phyloP scores from a whole-genome alignment of 2,329 filamentous ascomycete species.

The Byssoonygena ceratinophila region DNA sequence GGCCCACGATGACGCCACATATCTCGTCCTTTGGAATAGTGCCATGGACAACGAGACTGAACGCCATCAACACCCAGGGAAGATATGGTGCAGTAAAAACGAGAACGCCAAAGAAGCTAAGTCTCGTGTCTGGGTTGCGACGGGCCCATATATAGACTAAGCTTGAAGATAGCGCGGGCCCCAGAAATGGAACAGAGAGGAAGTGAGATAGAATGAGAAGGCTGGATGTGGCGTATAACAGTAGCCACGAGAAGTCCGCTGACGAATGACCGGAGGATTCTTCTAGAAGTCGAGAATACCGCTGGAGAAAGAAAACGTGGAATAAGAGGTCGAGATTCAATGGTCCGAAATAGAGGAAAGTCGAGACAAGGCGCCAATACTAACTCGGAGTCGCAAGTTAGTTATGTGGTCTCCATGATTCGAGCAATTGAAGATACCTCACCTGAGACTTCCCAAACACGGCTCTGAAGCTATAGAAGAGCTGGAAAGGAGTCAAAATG shows the following conservation, averaged over 20 bases:
- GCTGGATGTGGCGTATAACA: slow-evolving; percentile 71
- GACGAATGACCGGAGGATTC: slow-evolving; percentile 86
- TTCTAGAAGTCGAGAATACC: slow-evolving; percentile 89
- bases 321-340: slow-evolving; percentile 89
- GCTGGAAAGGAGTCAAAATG: slow-evolving; percentile 82
- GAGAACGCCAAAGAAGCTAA: slow-evolving; percentile 79
- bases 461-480: slow-evolving; percentile 91
- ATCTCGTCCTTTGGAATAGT: slow-evolving; percentile 90
- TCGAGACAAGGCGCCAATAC: slow-evolving; percentile 95
- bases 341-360: slow-evolving; percentile 94
- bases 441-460: slow-evolving; percentile 91
- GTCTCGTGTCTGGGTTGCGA: slow-evolving; percentile 78
- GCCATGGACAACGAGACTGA: slow-evolving; percentile 84
- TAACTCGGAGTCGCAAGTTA: slow-evolving; percentile 30
- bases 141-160: slow-evolving; percentile 97
- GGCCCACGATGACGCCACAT: slow-evolving; percentile 85
- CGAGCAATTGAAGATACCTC: no score
- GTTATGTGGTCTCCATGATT: no score
- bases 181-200: slow-evolving; percentile 84
- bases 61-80: slow-evolving; percentile 89
- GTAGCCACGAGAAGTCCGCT: slow-evolving; percentile 88
- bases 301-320: slow-evolving; percentile 96
- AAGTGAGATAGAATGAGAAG: slow-evolving; percentile 75
- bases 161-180: slow-evolving; percentile 83
- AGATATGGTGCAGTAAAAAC: slow-evolving; percentile 91